phyloP scores from a whole-genome alignment of 805 yeast species.

The Ogataea methylovora region DNA sequence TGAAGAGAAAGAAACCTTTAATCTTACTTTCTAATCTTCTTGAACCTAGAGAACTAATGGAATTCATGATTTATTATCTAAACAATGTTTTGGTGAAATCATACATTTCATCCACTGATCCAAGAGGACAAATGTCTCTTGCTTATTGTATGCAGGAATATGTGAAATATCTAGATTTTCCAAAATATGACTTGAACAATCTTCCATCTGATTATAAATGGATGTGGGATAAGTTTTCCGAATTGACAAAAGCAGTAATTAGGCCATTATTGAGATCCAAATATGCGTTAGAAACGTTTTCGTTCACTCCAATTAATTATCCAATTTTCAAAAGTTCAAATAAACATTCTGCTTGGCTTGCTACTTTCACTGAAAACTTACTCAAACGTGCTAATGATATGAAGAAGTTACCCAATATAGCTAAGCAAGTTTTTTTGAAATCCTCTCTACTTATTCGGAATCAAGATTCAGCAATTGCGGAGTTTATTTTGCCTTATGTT shows the following conservation, averaged over 20 bases:
- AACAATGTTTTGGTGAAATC: conserved; percentile 70
- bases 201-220: conserved; percentile 11
- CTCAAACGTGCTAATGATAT: conserved; percentile 34
- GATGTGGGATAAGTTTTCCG: conserved; percentile 58
- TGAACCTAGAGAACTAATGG: conserved; percentile 51
- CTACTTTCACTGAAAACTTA: conserved; percentile 58
- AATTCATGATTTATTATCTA: conserved; percentile 57
- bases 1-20: conserved; percentile 19
- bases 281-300: conserved; percentile 49
- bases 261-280: conserved; percentile 69
- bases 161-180: conserved; percentile 52
- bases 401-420: conserved; percentile 17
- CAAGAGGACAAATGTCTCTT: conserved; percentile 71
- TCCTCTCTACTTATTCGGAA: conserved; percentile 60
- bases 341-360: conserved; percentile 66
- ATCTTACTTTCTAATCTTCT: conserved; percentile 57
- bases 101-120: conserved; percentile 87
- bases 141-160: conserved; percentile 89
- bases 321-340: conserved; percentile 58
- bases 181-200: conserved; percentile 7
- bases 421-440: conserved; percentile 46
- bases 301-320: conserved; percentile 39
- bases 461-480: conserved; percentile 63
- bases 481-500: conserved; percentile 70
- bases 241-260: conserved; percentile 62